Percentiles rank a stretch among this genome's conserved stretches.
phyloP scores from a whole-genome alignment of 148 eudicot genomes.

The Fallopia convolvulus region DNA sequence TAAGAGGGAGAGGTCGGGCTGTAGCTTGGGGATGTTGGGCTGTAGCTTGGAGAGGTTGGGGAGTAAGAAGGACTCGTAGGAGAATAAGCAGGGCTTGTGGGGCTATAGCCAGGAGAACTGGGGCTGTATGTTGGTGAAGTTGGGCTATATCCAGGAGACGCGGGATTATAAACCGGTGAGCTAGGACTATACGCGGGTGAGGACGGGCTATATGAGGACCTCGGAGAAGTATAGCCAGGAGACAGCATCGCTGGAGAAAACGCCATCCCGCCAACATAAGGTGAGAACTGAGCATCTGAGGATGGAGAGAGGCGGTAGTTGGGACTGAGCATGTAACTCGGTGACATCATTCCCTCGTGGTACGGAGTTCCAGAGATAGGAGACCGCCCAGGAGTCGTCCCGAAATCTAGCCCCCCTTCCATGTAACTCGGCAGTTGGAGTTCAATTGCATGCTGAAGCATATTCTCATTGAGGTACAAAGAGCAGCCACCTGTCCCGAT shows the following conservation, averaged over 20 bases:
- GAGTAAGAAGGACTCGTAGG: constrained; percentile 34
- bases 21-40: constrained; percentile 31
- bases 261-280: constrained; percentile 28
- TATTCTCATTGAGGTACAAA: constrained; percentile 73
- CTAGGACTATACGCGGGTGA: constrained; percentile 30
- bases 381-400: constrained; percentile 88
- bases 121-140: constrained; percentile 37
- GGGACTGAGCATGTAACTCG: constrained; percentile 73
- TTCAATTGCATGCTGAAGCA: constrained; percentile 93
- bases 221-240: constrained; percentile 15
- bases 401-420: constrained; percentile 61
- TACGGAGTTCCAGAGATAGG: constrained; percentile 78
- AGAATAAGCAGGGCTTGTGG: constrained; percentile 27
- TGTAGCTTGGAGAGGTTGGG: constrained; percentile 27
- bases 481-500: constrained; percentile 95
- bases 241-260: constrained; percentile 32
- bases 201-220: constrained; percentile 10
- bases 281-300: constrained; percentile 38
- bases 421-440: constrained; percentile 85
- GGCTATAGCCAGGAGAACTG: constrained; percentile 30
- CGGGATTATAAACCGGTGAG: constrained; percentile 27
- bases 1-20: constrained; percentile 43
- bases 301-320: constrained; percentile 39
- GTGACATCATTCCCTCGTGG: constrained; percentile 93
- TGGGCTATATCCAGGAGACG: constrained; percentile 37